These are phyloP conservation scores for Aspergillus ellipticus DNA, from an alignment of 495 filamentous ascomycete genomes.

Conservation along the genomic window DNA sequence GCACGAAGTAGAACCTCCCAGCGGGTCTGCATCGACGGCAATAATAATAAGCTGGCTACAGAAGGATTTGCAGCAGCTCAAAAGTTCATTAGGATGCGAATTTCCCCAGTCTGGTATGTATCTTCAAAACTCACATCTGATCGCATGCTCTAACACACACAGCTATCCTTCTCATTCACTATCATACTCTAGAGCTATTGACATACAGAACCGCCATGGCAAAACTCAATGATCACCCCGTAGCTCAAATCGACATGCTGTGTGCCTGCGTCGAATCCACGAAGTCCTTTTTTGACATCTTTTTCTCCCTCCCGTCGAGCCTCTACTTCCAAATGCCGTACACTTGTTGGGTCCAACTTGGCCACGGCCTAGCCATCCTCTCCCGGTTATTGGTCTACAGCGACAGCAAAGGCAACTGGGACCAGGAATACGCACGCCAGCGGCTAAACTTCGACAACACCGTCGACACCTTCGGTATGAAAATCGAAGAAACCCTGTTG, in stretches of 20 bases:
- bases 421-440: background rate
- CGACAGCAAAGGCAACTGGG: background rate
- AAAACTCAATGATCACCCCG: background rate
- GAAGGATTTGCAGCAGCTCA: background rate
- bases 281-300: background rate
- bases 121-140: background rate
- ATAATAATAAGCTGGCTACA: background rate
- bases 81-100: background rate
- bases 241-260: background rate
- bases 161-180: background rate
- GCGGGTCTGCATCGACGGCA: background rate
- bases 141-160: background rate
- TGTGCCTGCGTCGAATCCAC: background rate
- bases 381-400: background rate
- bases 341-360: background rate
- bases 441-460: background rate
- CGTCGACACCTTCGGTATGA: background rate
- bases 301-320: background rate
- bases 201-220: background rate
- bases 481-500: background rate
- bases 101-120: background rate
- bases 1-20: background rate
- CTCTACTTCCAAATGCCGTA: background rate
- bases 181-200: background rate
- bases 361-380: background rate